Evolutionary conservation across 2,329 filamentous ascomycete species (phyloP).

Genomic region (Tolypocladium tropicale): DNA sequence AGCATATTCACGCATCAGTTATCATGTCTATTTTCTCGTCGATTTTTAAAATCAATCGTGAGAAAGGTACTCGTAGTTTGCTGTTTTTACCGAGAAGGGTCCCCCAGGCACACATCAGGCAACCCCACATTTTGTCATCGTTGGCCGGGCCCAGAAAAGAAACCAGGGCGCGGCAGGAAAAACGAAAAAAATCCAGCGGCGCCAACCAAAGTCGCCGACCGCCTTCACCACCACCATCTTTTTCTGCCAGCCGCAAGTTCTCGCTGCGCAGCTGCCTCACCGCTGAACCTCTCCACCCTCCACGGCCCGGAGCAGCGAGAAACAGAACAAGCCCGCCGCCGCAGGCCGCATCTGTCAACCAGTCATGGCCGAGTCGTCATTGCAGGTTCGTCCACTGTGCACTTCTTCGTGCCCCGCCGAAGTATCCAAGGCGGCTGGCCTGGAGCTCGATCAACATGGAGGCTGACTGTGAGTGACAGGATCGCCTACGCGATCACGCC

Average conservation of each 20-base stretch:
- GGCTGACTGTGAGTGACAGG: constrained; percentile 24
- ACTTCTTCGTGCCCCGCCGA: constrained; percentile 15
- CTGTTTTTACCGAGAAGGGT: neutral
- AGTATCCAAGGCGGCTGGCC: neutral
- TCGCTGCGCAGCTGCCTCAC: neutral
- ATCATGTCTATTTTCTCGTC: too few species aligned
- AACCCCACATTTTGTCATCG: neutral
- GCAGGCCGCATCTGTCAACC: neutral
- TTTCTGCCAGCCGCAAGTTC: neutral
- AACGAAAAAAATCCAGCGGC: constrained; percentile 7
- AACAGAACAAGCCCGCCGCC: neutral
- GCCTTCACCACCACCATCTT: constrained; percentile 3
- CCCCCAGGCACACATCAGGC: neutral
- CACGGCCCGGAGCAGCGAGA: neutral
- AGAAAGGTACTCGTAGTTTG: neutral
- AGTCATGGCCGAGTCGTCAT: constrained; percentile 32
- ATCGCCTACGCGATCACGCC: constrained; percentile 47
- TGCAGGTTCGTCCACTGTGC: constrained; percentile 31
- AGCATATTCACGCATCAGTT: too few species aligned
- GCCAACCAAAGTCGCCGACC: constrained; percentile 6
- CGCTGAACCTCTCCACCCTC: neutral
- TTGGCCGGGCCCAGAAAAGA: neutral
- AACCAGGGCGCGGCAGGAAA: constrained; percentile 2
- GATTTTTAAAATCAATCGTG: too few species aligned
- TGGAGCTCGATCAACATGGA: neutral